Percentiles rank a stretch among this genome's conserved stretches.
These are phyloP conservation scores for Stereocaulon alpinum DNA, from an alignment of 495 filamentous ascomycete species.

Conservation along the genomic window DNA sequence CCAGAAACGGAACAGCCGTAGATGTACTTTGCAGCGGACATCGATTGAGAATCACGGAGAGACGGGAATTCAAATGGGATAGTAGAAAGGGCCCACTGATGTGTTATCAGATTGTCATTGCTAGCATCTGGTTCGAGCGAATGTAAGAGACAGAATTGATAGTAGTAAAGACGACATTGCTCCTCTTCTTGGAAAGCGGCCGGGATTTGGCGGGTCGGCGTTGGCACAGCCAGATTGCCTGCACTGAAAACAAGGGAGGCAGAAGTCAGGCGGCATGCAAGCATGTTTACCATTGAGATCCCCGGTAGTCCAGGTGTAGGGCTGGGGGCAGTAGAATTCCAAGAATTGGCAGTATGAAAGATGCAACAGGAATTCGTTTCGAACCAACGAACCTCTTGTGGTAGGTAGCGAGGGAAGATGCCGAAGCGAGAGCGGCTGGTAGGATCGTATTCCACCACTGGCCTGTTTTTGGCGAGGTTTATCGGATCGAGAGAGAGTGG, in stretches of 20 bases:
- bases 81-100: slow-evolving; percentile 51
- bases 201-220: slow-evolving; percentile 19
- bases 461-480: slow-evolving; percentile 41
- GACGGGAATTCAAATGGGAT: slow-evolving; percentile 57
- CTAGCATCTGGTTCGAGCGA: not conserved
- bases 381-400: slow-evolving; percentile 48
- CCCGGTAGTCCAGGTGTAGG: not conserved
- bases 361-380: slow-evolving; percentile 53
- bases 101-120: slow-evolving; percentile 29
- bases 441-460: slow-evolving; percentile 46
- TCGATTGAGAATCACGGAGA: slow-evolving; percentile 39
- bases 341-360: slow-evolving; percentile 59
- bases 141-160: slow-evolving; percentile 39
- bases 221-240: slow-evolving; percentile 42
- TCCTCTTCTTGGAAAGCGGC: slow-evolving; percentile 40
- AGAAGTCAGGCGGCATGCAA: slow-evolving; percentile 52
- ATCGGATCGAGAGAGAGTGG: slow-evolving; percentile 52
- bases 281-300: slow-evolving; percentile 38
- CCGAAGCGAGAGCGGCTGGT: slow-evolving; percentile 46
- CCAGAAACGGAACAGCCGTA: slow-evolving; percentile 68
- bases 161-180: slow-evolving; percentile 58
- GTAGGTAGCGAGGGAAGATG: slow-evolving; percentile 49
- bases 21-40: slow-evolving; percentile 65
- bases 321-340: slow-evolving; percentile 35
- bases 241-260: slow-evolving; percentile 48